Conservation (phyloP, 208 protist species). For the Herpetomonas tarakana region DNA sequence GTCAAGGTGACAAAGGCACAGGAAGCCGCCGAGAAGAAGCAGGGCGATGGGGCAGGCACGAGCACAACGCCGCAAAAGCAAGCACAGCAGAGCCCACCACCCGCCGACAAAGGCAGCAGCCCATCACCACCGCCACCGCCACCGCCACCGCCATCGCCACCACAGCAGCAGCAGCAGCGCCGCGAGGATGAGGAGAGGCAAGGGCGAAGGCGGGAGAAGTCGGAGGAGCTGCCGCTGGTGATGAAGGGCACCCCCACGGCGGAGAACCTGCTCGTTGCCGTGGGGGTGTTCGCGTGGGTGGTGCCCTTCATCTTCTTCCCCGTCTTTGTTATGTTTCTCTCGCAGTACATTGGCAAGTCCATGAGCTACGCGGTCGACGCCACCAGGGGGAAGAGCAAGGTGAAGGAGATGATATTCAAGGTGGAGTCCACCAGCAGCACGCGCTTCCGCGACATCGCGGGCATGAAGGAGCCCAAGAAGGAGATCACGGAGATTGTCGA, state of each 20-base stretch:
- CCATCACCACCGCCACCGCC: slow-evolving; percentile 3
- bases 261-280: slow-evolving; percentile 50
- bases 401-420: slow-evolving; percentile 69
- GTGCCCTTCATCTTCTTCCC: slow-evolving; percentile 84
- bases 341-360: slow-evolving; percentile 60
- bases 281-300: slow-evolving; percentile 76
- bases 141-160: too few species aligned
- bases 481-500: slow-evolving; percentile 97
- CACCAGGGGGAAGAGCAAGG: slow-evolving; percentile 41
- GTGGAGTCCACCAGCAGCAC: slow-evolving; percentile 51
- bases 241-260: slow-evolving; percentile 47
- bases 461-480: slow-evolving; percentile 95
- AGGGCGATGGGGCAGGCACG: slow-evolving; percentile 9
- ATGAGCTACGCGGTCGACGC: slow-evolving; percentile 44
- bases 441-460: slow-evolving; percentile 82
- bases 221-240: slow-evolving; percentile 33
- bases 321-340: slow-evolving; percentile 73
- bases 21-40: slow-evolving; percentile 29
- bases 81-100: too few species aligned
- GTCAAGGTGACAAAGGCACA: neutral
- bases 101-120: too few species aligned
- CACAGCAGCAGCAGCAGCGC: slow-evolving; percentile 2
- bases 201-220: slow-evolving; percentile 12
- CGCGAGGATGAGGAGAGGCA: too few species aligned
- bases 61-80: slow-evolving; percentile 4